Conservation (phyloP, 441 rosid genomes). For the Gossypium davidsonii region DNA sequence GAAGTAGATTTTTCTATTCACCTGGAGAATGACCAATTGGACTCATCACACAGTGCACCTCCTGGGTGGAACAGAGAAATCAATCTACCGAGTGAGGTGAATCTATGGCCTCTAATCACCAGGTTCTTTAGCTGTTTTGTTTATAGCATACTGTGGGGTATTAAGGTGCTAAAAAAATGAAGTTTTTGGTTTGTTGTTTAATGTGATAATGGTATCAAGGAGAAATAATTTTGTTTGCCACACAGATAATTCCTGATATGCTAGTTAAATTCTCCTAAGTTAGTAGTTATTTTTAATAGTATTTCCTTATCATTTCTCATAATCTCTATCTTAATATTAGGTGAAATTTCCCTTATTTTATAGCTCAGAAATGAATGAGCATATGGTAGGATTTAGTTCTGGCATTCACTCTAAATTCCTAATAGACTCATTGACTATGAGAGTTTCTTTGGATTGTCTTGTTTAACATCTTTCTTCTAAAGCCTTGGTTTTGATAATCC, state of each 20-base stretch:
- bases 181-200: neutral
- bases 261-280: neutral
- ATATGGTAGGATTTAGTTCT: neutral
- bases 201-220: neutral
- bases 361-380: constrained; percentile 4
- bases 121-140: neutral
- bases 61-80: constrained; percentile 34
- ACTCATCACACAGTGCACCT: constrained; percentile 29
- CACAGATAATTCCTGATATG: neutral
- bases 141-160: neutral
- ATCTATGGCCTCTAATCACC: neutral
- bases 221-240: neutral
- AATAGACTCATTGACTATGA: neutral
- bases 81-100: constrained; percentile 49
- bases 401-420: neutral
- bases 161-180: constrained; percentile 1
- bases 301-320: neutral
- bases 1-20: constrained; percentile 56
- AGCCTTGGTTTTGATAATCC: constrained; percentile 1
- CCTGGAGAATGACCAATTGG: constrained; percentile 35
- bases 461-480: neutral
- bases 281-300: neutral
- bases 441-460: neutral
- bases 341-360: neutral
- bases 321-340: neutral